These are phyloP conservation scores for Eucalyptus regnans DNA, from an alignment of 345 rosid genomes.

Conservation along the genomic window DNA sequence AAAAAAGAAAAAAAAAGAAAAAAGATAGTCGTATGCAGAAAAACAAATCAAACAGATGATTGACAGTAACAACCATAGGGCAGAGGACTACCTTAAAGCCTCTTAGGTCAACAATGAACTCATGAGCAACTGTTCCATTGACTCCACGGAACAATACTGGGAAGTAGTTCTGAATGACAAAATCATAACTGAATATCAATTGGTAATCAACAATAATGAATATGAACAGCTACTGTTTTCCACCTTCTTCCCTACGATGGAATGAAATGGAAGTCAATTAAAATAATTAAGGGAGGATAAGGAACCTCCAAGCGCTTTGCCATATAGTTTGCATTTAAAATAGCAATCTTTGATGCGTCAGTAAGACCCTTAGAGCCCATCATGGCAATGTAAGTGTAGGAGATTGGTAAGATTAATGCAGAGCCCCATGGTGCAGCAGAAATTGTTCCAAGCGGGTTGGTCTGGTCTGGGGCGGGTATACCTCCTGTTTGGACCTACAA, in stretches of 20 bases:
- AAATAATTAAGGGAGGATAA: background rate
- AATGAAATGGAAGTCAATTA: background rate
- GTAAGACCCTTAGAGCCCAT: slow-evolving; percentile 98
- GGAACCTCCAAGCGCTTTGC: slow-evolving; percentile 92
- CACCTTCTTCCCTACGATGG: background rate
- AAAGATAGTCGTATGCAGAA: background rate
- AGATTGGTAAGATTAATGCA: slow-evolving; percentile 92
- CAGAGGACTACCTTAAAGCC: slow-evolving; percentile 59
- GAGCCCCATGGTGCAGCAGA: slow-evolving; percentile 99
- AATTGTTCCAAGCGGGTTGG: slow-evolving; percentile 73
- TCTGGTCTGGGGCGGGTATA: slow-evolving; percentile 60
- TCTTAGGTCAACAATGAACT: slow-evolving; percentile 88
- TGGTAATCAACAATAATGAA: background rate
- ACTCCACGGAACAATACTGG: slow-evolving; percentile 94
- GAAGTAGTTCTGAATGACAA: slow-evolving; percentile 38
- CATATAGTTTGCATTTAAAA: slow-evolving; percentile 98
- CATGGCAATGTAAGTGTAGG: slow-evolving; percentile 92
- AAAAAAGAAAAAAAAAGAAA: background rate
- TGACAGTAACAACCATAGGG: background rate
- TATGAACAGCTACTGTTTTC: background rate
- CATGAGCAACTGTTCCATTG: slow-evolving; percentile 94
- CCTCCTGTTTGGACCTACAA: slow-evolving; percentile 72
- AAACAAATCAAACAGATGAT: background rate
- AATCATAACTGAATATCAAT: background rate
- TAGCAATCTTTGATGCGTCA: slow-evolving; percentile 92